Evolutionary conservation across 257 asterid species (phyloP), one percentile per base, ranked within the genome.

Genomic region (Cruciata laevipes): DNA sequence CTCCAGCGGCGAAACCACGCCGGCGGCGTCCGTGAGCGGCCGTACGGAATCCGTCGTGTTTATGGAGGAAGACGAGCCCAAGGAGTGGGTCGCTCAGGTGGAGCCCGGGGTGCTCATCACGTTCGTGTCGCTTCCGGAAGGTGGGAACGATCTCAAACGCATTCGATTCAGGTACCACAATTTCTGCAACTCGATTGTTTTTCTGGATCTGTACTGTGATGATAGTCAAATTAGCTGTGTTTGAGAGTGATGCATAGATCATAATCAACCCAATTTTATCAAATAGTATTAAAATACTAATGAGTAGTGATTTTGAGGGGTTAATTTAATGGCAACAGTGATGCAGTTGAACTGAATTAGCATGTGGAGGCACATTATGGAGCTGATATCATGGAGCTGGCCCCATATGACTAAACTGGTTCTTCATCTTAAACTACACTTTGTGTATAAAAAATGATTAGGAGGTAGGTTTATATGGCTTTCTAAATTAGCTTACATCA

Each of bases 1-100:
- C 20, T 90, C 97, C 9, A 86, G 95, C 61, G 99, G 95, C 31
- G 95, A 91, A 27, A 84, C 85, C 64, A 94, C 97, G 7, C 97
- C 97, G 17, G 90, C 97, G 17, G 90, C 89, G 59, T 94, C 99
- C 4, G 87, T 85, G 31, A 93, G 99, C 71, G 88, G 91, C 31
- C 79, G 97, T 69, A 83, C 87, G 1, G 97, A 90, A 73, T 83
- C 96, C 0, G 82, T 74, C 11, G 80, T 79, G 75, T 89, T 85
- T 71, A 73, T 84, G 90, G 97, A 88, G 74, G 96, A 91, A 63
- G 94, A 88, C 60, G 97, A 88, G 81, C 78, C 86, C 6, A 90
- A 86, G 74, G 99, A 90, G 61, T 93, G 99, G 99, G 89, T 89
- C 49, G 99, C 99, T 57, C 99, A 94, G 79, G 97, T 88, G 53